These are phyloP conservation scores for Magnaporthiopsis rhizophila DNA, from an alignment of 2,329 filamentous ascomycete species.

Conservation along the genomic window DNA sequence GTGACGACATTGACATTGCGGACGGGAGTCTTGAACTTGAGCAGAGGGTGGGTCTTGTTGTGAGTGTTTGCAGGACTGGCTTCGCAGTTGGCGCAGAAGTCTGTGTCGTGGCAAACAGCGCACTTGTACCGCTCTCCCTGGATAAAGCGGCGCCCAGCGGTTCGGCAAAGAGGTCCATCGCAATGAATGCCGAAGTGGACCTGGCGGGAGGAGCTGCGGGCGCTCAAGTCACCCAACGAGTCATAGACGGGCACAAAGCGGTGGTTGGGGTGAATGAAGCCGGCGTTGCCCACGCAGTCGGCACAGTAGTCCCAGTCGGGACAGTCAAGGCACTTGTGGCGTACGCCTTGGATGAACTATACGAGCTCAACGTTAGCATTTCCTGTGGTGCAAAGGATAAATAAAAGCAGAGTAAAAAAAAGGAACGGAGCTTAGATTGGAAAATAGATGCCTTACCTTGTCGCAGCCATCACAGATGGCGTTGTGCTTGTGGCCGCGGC, in stretches of 20 bases:
- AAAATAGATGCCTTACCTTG: constrained; percentile 26
- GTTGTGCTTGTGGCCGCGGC: constrained; percentile 73
- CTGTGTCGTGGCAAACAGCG: constrained; percentile 86
- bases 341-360: constrained; percentile 72
- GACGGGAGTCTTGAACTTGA: constrained; percentile 94
- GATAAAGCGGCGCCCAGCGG: constrained; percentile 61
- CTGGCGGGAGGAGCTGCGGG: constrained; percentile 25
- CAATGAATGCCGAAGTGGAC: constrained; percentile 85
- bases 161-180: constrained; percentile 80
- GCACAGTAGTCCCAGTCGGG: constrained; percentile 96
- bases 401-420: too few relatives aligned
- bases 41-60: constrained; percentile 92
- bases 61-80: constrained; percentile 76
- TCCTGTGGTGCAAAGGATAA: not conserved
- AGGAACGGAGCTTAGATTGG: not conserved
- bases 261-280: constrained; percentile 68
- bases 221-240: constrained; percentile 21
- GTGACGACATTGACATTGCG: constrained; percentile 83
- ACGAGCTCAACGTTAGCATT: not conserved
- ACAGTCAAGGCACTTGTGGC: constrained; percentile 94
- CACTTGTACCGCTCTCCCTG: constrained; percentile 91
- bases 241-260: constrained; percentile 86
- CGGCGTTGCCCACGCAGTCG: constrained; percentile 60
- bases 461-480: constrained; percentile 95
- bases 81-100: constrained; percentile 94